phyloP scores from a whole-genome alignment of 1,139 yeast genomes.

The Candida gigantensis region DNA sequence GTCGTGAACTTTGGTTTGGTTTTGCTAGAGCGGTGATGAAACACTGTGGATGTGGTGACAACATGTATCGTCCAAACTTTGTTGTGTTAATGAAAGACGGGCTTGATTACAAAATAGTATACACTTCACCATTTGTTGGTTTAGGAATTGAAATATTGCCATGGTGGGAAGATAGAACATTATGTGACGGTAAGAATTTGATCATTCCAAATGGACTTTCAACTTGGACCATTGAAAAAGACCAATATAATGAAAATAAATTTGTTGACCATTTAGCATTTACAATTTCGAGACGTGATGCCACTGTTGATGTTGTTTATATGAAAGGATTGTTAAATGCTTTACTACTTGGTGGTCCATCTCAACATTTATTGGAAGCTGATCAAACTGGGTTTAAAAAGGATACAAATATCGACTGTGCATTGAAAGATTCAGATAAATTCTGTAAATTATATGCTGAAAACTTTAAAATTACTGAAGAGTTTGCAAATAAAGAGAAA shows the following conservation, averaged over 20 bases:
- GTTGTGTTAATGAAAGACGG: constrained; percentile 38
- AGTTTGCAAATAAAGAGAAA: background rate
- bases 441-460: constrained; percentile 23
- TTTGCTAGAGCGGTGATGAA: constrained; percentile 49
- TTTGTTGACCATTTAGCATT: constrained; percentile 32
- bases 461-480: constrained; percentile 3
- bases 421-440: constrained; percentile 17
- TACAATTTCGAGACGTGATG: constrained; percentile 34
- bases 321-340: constrained; percentile 30
- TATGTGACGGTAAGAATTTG: constrained; percentile 24
- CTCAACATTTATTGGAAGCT: background rate
- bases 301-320: constrained; percentile 32
- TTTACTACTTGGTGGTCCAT: background rate
- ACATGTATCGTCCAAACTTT: constrained; percentile 48
- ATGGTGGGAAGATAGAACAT: constrained; percentile 29
- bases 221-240: constrained; percentile 24
- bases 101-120: constrained; percentile 24
- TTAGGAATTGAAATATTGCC: constrained; percentile 36
- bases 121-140: constrained; percentile 38
- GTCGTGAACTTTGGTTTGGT: constrained; percentile 51
- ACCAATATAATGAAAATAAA: constrained; percentile 13
- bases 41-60: constrained; percentile 50
- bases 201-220: constrained; percentile 41
- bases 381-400: constrained; percentile 2
- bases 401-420: constrained; percentile 16